phyloP scores from a whole-genome alignment of 139 green algal genomes.

The Nannochloris sp. region DNA sequence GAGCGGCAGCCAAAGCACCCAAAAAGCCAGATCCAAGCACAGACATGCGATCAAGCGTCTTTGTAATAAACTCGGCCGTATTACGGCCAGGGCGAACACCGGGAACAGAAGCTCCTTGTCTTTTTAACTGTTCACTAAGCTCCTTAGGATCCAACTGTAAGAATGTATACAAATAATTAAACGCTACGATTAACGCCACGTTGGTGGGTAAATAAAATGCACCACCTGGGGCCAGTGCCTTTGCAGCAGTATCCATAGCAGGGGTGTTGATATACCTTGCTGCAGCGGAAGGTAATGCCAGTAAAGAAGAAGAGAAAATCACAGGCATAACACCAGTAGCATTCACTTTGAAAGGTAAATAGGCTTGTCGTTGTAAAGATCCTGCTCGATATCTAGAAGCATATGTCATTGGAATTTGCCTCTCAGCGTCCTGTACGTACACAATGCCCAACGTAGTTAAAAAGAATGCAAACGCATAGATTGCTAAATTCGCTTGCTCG shows the following conservation, averaged over 20 bases:
- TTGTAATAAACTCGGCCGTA: slow-evolving; percentile 88
- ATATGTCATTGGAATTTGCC: slow-evolving; percentile 98
- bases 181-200: slow-evolving; percentile 89
- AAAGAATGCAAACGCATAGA: slow-evolving; percentile 80
- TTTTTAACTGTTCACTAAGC: slow-evolving; percentile 94
- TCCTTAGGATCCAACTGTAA: slow-evolving; percentile 97
- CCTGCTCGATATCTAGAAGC: slow-evolving; percentile 59
- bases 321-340: slow-evolving; percentile 95
- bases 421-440: slow-evolving; percentile 96
- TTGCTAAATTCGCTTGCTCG: slow-evolving; percentile 46
- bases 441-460: slow-evolving; percentile 92
- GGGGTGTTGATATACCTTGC: slow-evolving; percentile 66
- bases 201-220: slow-evolving; percentile 79
- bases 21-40: slow-evolving; percentile 92
- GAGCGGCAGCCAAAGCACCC: slow-evolving; percentile 76
- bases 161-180: slow-evolving; percentile 99
- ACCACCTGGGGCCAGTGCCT: slow-evolving; percentile 65
- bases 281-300: slow-evolving; percentile 77
- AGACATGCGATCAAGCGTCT: slow-evolving; percentile 84
- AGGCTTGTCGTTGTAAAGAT: slow-evolving; percentile 67
- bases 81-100: slow-evolving; percentile 77
- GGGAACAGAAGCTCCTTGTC: slow-evolving; percentile 78
- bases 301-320: slow-evolving; percentile 94
- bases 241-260: slow-evolving; percentile 48
- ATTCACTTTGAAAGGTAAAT: slow-evolving; percentile 99